Base-by-base conservation (phyloP, 1,284 basidiomycete species). In the Microbotryum saponariae region DNA sequence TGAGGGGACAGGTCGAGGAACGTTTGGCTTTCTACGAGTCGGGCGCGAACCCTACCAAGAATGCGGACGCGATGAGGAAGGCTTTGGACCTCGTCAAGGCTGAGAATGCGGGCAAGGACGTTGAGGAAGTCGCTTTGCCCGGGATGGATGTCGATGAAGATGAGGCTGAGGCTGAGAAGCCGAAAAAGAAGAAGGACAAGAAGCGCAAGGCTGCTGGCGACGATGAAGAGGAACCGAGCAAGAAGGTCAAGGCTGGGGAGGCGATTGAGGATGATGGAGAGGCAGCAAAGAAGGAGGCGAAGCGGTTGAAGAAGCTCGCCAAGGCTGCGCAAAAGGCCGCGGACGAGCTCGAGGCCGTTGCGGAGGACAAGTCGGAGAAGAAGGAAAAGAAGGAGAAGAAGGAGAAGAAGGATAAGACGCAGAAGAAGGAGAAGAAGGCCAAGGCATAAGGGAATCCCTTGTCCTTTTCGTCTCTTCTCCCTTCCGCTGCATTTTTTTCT, bases 1-100 rank as follows among this genome's bases (percentile, higher is more conserved):
- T 99, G 25, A 83, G 89, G 16, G 81, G 83, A 6, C 96, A 98
- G 78, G 96, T 99, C 20, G 96, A 98, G 76, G 94, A 98, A 77
- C 85, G 96, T 20, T 82, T 98, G 10, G 82, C 81, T 64, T 98
- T 98, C 80, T 99, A 97, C 79, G 93, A 94, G 72, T 63, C 56
- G 10, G 72, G 72, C 9, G 66, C 70, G 27, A 69, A 70, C 59
- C 71, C 71, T 14, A 71, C 67, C 29, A 71, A 71, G 64, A 73
- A 72, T 61, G 54, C 63, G 21, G 66, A 61, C n/a, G 66, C 58
- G n/a, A 69, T 69, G 66, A 44, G 55, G 42, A 59, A 59, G 45
- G 65, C 65, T 25, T 62, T 69, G 31, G 59, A 50, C 18, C 52
- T 56, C 45, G 27, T 56, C 64, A 64, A 68, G 62, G 64, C 56